Evolutionary conservation across 495 filamentous ascomycete genomes (phyloP), one percentile per base, ranked within the genome.

Genomic region (Cladorrhinum samala): DNA sequence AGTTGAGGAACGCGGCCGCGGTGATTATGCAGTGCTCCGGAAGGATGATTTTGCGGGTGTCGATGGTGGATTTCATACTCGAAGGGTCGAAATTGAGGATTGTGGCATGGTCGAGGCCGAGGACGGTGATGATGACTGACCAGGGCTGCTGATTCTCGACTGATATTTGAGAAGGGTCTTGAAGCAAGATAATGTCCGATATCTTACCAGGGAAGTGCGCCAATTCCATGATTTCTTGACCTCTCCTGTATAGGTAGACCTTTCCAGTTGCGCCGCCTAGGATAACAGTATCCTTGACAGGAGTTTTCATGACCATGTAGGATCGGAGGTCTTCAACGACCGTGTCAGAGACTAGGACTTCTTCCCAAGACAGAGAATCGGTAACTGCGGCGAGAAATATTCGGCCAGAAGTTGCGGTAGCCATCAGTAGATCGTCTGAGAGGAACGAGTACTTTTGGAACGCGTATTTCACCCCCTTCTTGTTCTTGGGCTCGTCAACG

Each of bases 401-500:
- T 20, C 77, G 72, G 2, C 85, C 87, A n/a, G 69, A 73, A 11
- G 70, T 74, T 1, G 84, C 83, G 3, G 77, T 82, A 2, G 72
- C 74, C 44, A 91, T 63, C 17, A 93, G 63, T 14, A 66, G 67
- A 39, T 76, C 67, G 1, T 77, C 63, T 2, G 77, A 77, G 19
- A 91, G 61, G 55, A 91, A 90, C 9, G 72, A 74, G 58, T 88
- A 92, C 27, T 76, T 67, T 55, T 81, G 85, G 52, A 85, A 79
- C 6, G 62, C 58, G 50, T 84, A 78, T 44, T 75, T 72, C 11
- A 52, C 48, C 18, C 30, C 19, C 9, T 41, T 55, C 19, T 53
- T 62, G 14, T 42, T 13, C 9, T 5, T 23, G 9, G 27, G 0
- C 2, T 16, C 17, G 5, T 33, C 27, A 33, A 33, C 27, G 11